Evolutionary conservation across 78 protist species (phyloP).

Genomic region (Diacronema lutheri): DNA sequence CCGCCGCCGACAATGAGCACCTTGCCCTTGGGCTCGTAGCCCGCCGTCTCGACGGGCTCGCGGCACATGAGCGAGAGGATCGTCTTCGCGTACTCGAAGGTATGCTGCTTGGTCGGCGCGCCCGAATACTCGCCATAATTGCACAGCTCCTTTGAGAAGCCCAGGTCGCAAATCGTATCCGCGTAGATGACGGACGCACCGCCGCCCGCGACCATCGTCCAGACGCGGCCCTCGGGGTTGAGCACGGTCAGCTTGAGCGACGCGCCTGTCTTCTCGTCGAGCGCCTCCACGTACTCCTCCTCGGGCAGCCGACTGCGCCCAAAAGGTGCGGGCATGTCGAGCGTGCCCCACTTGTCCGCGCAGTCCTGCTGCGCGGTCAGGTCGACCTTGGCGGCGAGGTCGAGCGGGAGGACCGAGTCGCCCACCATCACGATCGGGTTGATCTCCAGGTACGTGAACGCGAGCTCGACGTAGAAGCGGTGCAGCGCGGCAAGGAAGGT

Average conservation of each 20-base stretch:
- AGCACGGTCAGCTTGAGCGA: constrained; percentile 86
- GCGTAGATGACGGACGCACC: constrained; percentile 93
- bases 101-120: constrained; percentile 73
- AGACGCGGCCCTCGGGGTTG: constrained; percentile 81
- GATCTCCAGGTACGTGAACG: constrained; percentile 74
- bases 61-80: constrained; percentile 55
- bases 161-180: constrained; percentile 72
- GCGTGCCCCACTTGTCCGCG: constrained; percentile 38
- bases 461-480: constrained; percentile 42
- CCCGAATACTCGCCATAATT: constrained; percentile 16
- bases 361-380: constrained; percentile 3
- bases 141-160: background rate
- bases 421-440: constrained; percentile 67
- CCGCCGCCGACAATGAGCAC: constrained; percentile 91
- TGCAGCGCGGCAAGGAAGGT: constrained; percentile 10
- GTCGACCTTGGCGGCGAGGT: background rate
- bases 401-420: background rate
- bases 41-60: background rate
- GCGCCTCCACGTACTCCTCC: constrained; percentile 67
- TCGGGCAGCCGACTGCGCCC: constrained; percentile 64
- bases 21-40: constrained; percentile 23
- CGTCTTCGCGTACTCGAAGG: constrained; percentile 72
- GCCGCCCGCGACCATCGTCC: constrained; percentile 97
- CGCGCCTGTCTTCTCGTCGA: constrained; percentile 54
- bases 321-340: constrained; percentile 79